Evolutionary conservation across 2,329 filamentous ascomycete genomes (phyloP), one percentile per base, ranked within the genome.

Genomic region (Colletotrichum scovillei): DNA sequence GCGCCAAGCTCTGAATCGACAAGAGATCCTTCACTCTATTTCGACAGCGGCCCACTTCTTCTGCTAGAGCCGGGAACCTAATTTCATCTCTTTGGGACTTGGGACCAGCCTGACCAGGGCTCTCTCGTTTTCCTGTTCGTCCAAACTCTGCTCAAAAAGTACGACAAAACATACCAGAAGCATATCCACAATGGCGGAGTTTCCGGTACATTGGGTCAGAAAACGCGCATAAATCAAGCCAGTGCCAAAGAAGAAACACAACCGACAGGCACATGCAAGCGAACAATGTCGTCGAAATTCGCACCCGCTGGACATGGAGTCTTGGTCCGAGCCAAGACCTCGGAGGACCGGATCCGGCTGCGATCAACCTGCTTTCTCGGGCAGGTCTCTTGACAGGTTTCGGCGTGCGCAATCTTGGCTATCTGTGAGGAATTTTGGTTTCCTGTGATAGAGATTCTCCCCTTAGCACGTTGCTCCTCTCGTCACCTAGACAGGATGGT

Each of bases 311-410:
- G 24, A 42, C 24, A 35, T 42, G 55, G 63, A 14, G 38, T 67
- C 63, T 63, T 63, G 42, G 28, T 58, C 52, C 28, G 46, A 62
- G 52, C 64, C 69, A 68, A 58, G 49, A 8, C 38, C 59, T 65
- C 11, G 22, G 30, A 26, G 26, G 4, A 55, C 3, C n/a, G 46
- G 58, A 42, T 46, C 11, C 60, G 22, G 12, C 42, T 24, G 7
- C 38, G 49, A 63, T 14, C 46, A 22, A 52, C 28, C 65, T 69
- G 49, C 65, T 72, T 22, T 72, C 57, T 72, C 32, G 68, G 69
- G 64, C 65, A 68, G 69, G 65, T 60, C 22, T 65, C 26, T n/a
- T 38, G 14, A 59, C 28, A 52, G 24, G 42, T 69, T 26, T 22
- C 5, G n/a, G n/a, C 52, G 22, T 55, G 22, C 32, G 65, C 52